Evolutionary conservation across 495 filamentous ascomycete genomes (phyloP), one percentile per base, ranked within the genome.

Genomic region (Penicillium parvum): DNA sequence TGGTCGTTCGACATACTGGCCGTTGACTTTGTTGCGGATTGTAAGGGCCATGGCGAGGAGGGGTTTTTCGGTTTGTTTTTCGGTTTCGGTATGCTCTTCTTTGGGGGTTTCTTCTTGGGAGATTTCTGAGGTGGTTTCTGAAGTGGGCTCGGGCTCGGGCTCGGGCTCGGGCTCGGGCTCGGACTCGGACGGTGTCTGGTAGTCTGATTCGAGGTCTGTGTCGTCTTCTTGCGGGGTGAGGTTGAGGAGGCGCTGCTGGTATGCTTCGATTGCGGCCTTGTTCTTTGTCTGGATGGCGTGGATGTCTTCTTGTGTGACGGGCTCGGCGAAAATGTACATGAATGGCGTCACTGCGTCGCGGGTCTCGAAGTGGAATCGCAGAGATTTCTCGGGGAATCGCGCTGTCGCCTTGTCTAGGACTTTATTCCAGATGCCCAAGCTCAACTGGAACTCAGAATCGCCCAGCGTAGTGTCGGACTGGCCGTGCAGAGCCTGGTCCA

Each of bases 301-400:
- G 26, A 94, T 85, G 34, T 86, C 70, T 6, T 78, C 74, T 10
- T 84, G 75, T 0, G 79, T 77, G 12, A 96, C 82, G 7, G 92
- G 91, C 64, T 95, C 84, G 18, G 82, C 89, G 53, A 95, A 90
- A 18, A 96, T 77, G 53, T 89, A 86, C 88, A 96, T 96, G 53
- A 80, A 85, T 1, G 84, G 81, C 0, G 69, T 65, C 17, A 53
- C 28, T 3, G 61, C 62, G 5, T 78, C 74, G 12, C 85, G 74
- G 0, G 90, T 86, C 64, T 99, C 90, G 48, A 99, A 88, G 58
- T 90, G 84, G 26, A 99, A 54, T 2, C 92, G 84, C 4, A 99
- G 62, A 1, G 87, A 90, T 65, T 57, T 65, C 61, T 52, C 78
- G 59, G 21, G 94, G 84, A 65, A 97, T 50, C 75, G 83, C 18